These are phyloP conservation scores for Lachancea waltii DNA, from an alignment of 805 yeast species.

Conservation along the genomic window DNA sequence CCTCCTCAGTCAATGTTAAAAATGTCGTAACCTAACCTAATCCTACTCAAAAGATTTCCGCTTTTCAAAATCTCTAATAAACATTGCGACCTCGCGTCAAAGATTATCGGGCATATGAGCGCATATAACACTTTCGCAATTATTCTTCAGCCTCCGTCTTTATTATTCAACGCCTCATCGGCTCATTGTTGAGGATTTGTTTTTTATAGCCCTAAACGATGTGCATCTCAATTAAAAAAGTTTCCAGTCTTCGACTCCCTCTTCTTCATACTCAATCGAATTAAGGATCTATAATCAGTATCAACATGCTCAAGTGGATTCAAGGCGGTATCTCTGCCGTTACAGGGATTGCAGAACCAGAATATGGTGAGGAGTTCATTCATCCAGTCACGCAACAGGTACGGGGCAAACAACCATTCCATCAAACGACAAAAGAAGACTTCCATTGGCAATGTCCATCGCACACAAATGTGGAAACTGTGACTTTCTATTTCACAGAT, in stretches of 20 bases:
- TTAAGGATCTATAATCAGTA: background rate
- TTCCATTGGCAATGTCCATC: constrained; percentile 68
- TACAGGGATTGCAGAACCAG: constrained; percentile 97
- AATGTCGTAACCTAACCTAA: no score
- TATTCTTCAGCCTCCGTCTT: no score
- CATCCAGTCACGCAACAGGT: constrained; percentile 70
- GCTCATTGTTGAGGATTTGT: background rate
- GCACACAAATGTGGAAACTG: constrained; percentile 91
- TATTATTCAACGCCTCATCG: no score
- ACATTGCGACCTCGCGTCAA: no score
- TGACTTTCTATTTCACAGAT: constrained; percentile 78
- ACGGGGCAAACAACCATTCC: constrained; percentile 49
- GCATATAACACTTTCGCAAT: no score
- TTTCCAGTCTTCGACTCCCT: background rate
- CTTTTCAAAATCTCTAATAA: no score
- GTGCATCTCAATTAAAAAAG: background rate
- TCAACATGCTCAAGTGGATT: constrained; percentile 67
- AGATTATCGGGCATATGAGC: no score
- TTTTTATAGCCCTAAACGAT: background rate
- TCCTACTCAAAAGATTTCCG: no score
- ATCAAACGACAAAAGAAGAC: constrained; percentile 58
- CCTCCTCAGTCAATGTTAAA: no score
- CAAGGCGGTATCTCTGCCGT: constrained; percentile 86
- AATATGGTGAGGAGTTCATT: constrained; percentile 87
- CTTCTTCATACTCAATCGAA: no score